These are phyloP conservation scores for Talaromyces sp. DNA, from an alignment of 2,329 filamentous ascomycete species.

Conservation along the genomic window DNA sequence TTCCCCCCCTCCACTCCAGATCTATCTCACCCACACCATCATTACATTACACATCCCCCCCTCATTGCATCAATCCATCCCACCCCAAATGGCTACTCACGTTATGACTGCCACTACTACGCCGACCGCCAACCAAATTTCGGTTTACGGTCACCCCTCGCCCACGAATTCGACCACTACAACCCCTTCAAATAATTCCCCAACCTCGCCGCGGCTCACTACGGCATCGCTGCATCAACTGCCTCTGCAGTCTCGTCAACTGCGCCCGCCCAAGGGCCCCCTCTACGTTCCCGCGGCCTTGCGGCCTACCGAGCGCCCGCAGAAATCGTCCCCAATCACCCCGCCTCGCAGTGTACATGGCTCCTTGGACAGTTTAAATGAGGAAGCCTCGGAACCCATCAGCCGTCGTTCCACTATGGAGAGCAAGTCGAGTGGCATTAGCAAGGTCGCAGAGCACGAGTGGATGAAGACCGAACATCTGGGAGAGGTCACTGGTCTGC, in stretches of 20 bases:
- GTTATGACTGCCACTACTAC: slow-evolving; percentile 30
- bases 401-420: slow-evolving; percentile 46
- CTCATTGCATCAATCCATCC: not conserved
- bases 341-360: slow-evolving; percentile 58
- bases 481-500: slow-evolving; percentile 60
- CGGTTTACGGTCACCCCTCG: slow-evolving; percentile 49
- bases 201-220: slow-evolving; percentile 53
- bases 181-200: slow-evolving; percentile 58
- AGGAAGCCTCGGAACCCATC: slow-evolving; percentile 36
- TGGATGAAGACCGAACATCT: slow-evolving; percentile 56
- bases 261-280: slow-evolving; percentile 62
- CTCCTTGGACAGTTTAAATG: slow-evolving; percentile 54
- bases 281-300: slow-evolving; percentile 66
- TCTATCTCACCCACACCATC: not conserved
- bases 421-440: slow-evolving; percentile 45
- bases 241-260: slow-evolving; percentile 55
- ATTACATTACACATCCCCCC: not conserved
- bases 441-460: slow-evolving; percentile 55
- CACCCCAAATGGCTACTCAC: slow-evolving; percentile 32
- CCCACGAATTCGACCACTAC: slow-evolving; percentile 53
- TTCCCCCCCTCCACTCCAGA: not conserved
- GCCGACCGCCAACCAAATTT: slow-evolving; percentile 34
- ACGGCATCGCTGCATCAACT: slow-evolving; percentile 39
- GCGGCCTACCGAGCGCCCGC: slow-evolving; percentile 60
- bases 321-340: slow-evolving; percentile 48